Evolutionary conservation across 2,329 filamentous ascomycete species (phyloP), one percentile per base, ranked within the genome.

Genomic region (Beauveria caledonica): DNA sequence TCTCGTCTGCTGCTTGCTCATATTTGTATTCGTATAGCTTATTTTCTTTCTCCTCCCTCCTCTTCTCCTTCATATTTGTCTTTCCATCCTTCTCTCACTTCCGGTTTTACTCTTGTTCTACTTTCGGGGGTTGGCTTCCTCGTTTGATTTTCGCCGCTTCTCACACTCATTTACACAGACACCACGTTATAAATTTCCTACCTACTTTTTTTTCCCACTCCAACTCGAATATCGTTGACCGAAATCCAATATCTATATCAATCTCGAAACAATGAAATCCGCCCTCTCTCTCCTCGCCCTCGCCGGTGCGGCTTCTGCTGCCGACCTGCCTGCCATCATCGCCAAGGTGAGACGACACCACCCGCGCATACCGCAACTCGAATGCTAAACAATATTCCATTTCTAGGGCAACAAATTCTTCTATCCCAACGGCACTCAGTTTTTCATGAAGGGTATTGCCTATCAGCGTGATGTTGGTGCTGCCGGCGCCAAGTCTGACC

Each of bases 391-490:
- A 44, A 29, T 39, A 39, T 63, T 56, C 21, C 39, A 46, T 66
- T 58, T 69, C 60, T 69, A 87, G 83, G 87, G 90, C 67, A 84
- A 84, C 72, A 92, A 94, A 76, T 93, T 97, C 82, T 97, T 95
- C 82, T 92, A 89, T 80, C 82, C 89, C 74, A 89, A 87, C 68
- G 80, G 80, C 64, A 82, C 80, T 19, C 78, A 83, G 69, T 83
- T 83, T 77, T 95, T 86, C 81, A 90, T 97, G 75, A 90, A 88
- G 75, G 94, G 94, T 78, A 81, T 99, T 68, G 94, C 94, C 66
- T 99, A 99, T 78, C 94, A 99, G 80, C 86, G 92, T 78, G 89
- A 93, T 68, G 80, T 80, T 65, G 79, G 79, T 65, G 78, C 82
- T 57, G 81, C 80, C 57, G 82, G 85, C 63, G 70, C 70, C 61